Evolutionary conservation across 2,329 filamentous ascomycete species (phyloP).

Genomic region (Sordariomycetes sp.): DNA sequence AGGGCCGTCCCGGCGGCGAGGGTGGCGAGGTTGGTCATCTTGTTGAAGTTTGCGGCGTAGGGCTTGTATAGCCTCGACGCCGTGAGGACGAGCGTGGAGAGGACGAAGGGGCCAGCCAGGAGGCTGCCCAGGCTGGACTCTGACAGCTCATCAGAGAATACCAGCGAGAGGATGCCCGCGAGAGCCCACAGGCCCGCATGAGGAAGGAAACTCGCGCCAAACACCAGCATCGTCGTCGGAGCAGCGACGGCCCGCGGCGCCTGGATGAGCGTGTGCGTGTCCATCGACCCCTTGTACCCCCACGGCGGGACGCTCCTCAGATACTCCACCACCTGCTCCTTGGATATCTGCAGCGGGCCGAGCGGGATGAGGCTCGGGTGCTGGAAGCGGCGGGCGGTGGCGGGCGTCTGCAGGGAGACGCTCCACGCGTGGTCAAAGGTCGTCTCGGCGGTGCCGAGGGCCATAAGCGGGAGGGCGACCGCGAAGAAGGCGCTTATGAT

Average conservation of each 20-base stretch:
- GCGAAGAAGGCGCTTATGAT: slow-evolving; percentile 38
- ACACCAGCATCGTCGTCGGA: slow-evolving; percentile 36
- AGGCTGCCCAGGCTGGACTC: slow-evolving; percentile 30
- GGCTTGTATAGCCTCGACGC: slow-evolving; percentile 20
- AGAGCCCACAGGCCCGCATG: slow-evolving; percentile 36
- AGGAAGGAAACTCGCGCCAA: slow-evolving; percentile 32
- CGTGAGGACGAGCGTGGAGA: slow-evolving; percentile 21
- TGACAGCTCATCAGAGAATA: slow-evolving; percentile 31
- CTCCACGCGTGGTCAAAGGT: slow-evolving; percentile 31
- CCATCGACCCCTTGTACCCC: slow-evolving; percentile 21
- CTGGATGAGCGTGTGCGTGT: slow-evolving; percentile 26
- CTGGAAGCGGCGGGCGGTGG: slow-evolving; percentile 7
- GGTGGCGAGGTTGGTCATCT: slow-evolving; percentile 18
- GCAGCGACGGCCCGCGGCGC: slow-evolving; percentile 34
- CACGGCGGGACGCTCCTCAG: slow-evolving; percentile 26
- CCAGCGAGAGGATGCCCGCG: slow-evolving; percentile 29
- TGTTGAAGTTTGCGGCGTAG: slow-evolving; percentile 20
- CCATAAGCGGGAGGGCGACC: slow-evolving; percentile 32
- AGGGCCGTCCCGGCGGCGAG: slow-evolving; percentile 26
- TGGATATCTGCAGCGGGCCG: slow-evolving; percentile 15
- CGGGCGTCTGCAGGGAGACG: slow-evolving; percentile 9
- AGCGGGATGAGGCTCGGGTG: slow-evolving; percentile 12
- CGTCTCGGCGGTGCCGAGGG: slow-evolving; percentile 40
- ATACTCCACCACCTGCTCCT: slow-evolving; percentile 23
- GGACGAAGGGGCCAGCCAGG: slow-evolving; percentile 30